phyloP scores from a whole-genome alignment of 2,329 filamentous ascomycete species.

The Pyrenochaeta sp. region DNA sequence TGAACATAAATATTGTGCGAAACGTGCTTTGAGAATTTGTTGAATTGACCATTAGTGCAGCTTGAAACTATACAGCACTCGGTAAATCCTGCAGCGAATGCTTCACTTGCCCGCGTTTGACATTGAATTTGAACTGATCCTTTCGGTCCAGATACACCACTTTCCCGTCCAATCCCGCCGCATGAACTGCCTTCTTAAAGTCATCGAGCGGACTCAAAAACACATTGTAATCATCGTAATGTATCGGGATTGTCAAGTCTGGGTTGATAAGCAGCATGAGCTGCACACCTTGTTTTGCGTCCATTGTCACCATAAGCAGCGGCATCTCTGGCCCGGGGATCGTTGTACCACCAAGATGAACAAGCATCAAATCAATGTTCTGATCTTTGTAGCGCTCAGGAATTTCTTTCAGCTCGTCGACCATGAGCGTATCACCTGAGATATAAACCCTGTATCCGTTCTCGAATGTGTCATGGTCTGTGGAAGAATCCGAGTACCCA shows the following conservation, averaged over 20 bases:
- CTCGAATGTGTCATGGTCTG: conserved; percentile 43
- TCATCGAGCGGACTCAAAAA: conserved; percentile 67
- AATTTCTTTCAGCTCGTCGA: conserved; percentile 70
- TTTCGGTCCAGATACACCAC: conserved; percentile 69
- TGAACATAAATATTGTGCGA: conserved; percentile 6
- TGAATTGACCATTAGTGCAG: background rate
- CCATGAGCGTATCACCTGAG: conserved; percentile 70
- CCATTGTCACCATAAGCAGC: conserved; percentile 74
- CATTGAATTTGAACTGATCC: conserved; percentile 65
- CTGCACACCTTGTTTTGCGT: conserved; percentile 68
- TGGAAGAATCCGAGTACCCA: conserved; percentile 53
- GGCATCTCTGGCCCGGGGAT: conserved; percentile 68
- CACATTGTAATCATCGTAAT: conserved; percentile 61
- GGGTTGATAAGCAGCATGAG: conserved; percentile 68
- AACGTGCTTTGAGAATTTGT: background rate
- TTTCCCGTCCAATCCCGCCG: conserved; percentile 60
- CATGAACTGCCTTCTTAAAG: conserved; percentile 65
- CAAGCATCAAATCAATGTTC: conserved; percentile 71
- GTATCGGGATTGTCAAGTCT: conserved; percentile 66
- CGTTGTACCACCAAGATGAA: conserved; percentile 72
- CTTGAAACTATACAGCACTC: conserved; percentile 3
- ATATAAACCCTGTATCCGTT: conserved; percentile 70
- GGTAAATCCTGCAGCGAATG: conserved; percentile 1
- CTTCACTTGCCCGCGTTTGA: conserved; percentile 40
- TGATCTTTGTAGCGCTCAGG: conserved; percentile 62